Conservation (phyloP, 2,329 filamentous ascomycete species). For the Neofusicoccum sp. region DNA sequence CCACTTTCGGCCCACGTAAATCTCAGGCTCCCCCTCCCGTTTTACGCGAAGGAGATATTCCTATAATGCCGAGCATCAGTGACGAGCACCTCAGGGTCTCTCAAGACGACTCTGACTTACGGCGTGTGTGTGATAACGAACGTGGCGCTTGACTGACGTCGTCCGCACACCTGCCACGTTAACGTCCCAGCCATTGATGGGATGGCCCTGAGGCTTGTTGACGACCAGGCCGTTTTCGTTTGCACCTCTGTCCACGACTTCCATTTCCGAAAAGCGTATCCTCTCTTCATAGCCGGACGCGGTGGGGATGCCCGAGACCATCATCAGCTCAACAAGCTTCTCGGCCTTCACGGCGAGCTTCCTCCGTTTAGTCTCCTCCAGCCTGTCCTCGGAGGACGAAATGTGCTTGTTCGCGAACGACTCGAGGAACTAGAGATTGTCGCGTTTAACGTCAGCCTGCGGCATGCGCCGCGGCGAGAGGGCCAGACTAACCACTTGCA, state of each 20-base stretch:
- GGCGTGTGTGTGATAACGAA: slow-evolving; percentile 89
- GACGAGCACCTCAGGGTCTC: background rate
- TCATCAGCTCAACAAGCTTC: slow-evolving; percentile 98
- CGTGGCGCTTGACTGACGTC: slow-evolving; percentile 78
- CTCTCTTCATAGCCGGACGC: slow-evolving; percentile 97
- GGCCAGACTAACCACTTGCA: slow-evolving; percentile 74
- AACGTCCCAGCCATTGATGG: slow-evolving; percentile 94
- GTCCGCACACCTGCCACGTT: slow-evolving; percentile 90
- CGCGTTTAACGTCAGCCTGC: background rate
- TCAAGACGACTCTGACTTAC: slow-evolving; percentile 55
- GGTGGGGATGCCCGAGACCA: slow-evolving; percentile 95
- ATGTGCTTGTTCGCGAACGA: slow-evolving; percentile 97
- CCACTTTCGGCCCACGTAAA: slow-evolving; percentile 82
- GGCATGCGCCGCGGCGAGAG: slow-evolving; percentile 4
- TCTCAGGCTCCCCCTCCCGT: slow-evolving; percentile 71
- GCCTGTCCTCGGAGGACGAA: slow-evolving; percentile 90
- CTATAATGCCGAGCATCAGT: slow-evolving; percentile 44
- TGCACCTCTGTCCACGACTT: slow-evolving; percentile 90
- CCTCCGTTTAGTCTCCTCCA: slow-evolving; percentile 92
- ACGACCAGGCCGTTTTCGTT: slow-evolving; percentile 88
- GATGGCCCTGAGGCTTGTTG: slow-evolving; percentile 87
- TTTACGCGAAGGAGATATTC: slow-evolving; percentile 91
- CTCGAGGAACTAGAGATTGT: slow-evolving; percentile 74
- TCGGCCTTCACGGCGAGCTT: slow-evolving; percentile 92
- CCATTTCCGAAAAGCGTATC: slow-evolving; percentile 94